These are phyloP conservation scores for Cetradonia linearis DNA, from an alignment of 495 filamentous ascomycete species.

Conservation along the genomic window DNA sequence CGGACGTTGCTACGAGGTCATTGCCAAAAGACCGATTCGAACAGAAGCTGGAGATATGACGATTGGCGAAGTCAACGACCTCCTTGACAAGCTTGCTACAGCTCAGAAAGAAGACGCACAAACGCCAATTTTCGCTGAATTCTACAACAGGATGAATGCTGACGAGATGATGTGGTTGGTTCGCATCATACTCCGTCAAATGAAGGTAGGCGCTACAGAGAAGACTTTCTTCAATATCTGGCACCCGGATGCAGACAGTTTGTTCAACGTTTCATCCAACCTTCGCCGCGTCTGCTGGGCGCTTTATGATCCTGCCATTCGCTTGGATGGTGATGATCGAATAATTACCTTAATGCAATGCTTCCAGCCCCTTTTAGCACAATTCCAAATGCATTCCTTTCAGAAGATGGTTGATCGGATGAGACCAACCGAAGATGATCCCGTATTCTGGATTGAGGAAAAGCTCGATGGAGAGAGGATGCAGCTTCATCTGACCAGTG, in stretches of 20 bases:
- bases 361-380: constrained; percentile 92
- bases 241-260: constrained; percentile 84
- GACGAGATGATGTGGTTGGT: constrained; percentile 91
- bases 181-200: constrained; percentile 86
- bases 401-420: constrained; percentile 71
- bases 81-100: constrained; percentile 67
- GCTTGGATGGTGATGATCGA: constrained; percentile 64
- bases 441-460: constrained; percentile 92
- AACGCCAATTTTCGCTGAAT: constrained; percentile 62
- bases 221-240: constrained; percentile 83
- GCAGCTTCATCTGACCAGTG: constrained; percentile 86
- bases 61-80: constrained; percentile 80
- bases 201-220: constrained; percentile 97
- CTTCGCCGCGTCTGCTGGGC: constrained; percentile 94
- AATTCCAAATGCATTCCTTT: constrained; percentile 85
- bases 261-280: constrained; percentile 88
- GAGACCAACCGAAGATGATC: constrained; percentile 55
- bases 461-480: constrained; percentile 95
- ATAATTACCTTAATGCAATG: constrained; percentile 83
- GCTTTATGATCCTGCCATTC: constrained; percentile 62
- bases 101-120: constrained; percentile 74
- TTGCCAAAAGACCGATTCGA: constrained; percentile 75
- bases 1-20: constrained; percentile 72
- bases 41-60: constrained; percentile 63
- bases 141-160: constrained; percentile 87